Conservation (phyloP, 306 rosid genomes). For the Astragalus membranaceus region DNA sequence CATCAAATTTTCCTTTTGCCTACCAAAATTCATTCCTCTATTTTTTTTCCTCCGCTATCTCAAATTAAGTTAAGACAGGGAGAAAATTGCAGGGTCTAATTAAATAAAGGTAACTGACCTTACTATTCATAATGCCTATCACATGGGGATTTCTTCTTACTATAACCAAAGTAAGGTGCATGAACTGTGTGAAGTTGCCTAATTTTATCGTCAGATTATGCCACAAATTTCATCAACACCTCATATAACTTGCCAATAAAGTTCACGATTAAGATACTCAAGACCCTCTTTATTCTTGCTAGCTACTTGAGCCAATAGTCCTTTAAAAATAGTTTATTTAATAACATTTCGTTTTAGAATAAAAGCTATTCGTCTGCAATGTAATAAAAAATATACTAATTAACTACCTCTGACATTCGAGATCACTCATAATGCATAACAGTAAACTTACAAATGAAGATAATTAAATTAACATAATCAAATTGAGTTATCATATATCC, state of each 20-base stretch:
- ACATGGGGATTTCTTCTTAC: conserved; percentile 13
- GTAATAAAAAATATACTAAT: too few species aligned
- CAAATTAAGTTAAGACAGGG: not conserved
- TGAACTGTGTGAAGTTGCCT: not conserved
- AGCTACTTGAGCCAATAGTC: too few species aligned
- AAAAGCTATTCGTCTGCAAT: too few species aligned
- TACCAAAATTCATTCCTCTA: not conserved
- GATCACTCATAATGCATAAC: too few species aligned
- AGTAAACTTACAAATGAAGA: too few species aligned
- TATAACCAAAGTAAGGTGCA: conserved; percentile 4
- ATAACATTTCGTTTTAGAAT: too few species aligned
- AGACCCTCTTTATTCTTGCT: not conserved
- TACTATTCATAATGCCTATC: not conserved
- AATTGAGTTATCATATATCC: too few species aligned
- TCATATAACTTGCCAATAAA: not conserved
- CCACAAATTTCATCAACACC: not conserved
- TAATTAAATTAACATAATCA: too few species aligned
- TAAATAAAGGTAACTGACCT: not conserved
- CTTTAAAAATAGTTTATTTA: too few species aligned
- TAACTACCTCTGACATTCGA: too few species aligned
- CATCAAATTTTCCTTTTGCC: not conserved
- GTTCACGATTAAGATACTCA: not conserved
- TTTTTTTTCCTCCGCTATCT: not conserved
- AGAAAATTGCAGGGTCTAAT: too few species aligned
- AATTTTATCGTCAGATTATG: not conserved